These are phyloP conservation scores for Coprinellus aureogranulatus DNA, from an alignment of 768 basidiomycete species.

Conservation along the genomic window DNA sequence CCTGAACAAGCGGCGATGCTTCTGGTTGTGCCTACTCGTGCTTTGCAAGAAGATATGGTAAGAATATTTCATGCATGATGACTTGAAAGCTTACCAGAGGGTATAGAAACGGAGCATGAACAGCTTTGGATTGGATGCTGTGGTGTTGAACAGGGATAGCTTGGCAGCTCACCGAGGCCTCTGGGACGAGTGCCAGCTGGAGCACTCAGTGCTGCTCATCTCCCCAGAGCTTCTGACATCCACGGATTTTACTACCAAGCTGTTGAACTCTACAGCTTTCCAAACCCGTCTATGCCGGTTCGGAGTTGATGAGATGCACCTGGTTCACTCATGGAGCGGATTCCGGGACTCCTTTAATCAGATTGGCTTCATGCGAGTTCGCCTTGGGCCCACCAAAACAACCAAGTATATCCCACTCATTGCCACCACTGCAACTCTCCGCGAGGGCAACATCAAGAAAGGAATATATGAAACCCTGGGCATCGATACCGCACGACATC, in stretches of 20 bases:
- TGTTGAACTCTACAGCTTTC: conserved; percentile 17
- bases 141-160: conserved; percentile 22
- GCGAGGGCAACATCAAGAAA: conserved; percentile 10
- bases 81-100: not conserved
- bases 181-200: conserved; percentile 15
- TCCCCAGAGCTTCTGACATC: conserved; percentile 23
- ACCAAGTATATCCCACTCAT: conserved; percentile 9
- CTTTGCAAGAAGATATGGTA: conserved; percentile 23
- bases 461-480: conserved; percentile 20
- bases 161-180: conserved; percentile 10
- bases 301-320: conserved; percentile 27
- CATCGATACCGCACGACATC: conserved; percentile 14
- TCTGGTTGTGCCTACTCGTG: conserved; percentile 22
- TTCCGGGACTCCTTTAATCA: conserved; percentile 23
- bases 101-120: not conserved
- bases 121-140: conserved; percentile 15
- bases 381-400: not conserved
- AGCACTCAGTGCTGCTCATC: conserved; percentile 16
- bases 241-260: conserved; percentile 12
- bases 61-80: not conserved
- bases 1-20: conserved; percentile 17
- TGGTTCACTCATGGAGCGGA: conserved; percentile 22
- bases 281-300: conserved; percentile 17
- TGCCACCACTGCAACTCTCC: conserved; percentile 20
- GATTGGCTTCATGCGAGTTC: conserved; percentile 17